Base-by-base conservation (phyloP, 148 eudicot genomes). In the Camellia granthamiana region DNA sequence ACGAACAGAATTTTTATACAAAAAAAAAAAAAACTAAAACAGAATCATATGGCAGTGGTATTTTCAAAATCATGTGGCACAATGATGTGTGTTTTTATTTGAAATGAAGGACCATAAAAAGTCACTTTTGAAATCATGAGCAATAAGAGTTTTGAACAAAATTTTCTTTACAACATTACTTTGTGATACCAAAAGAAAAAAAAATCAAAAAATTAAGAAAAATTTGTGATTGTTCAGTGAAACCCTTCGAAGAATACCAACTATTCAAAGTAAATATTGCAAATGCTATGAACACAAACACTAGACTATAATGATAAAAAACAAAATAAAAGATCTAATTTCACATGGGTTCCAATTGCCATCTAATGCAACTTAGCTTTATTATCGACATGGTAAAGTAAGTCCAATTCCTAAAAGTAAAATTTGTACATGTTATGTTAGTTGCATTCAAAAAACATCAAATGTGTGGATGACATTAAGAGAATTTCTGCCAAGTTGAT, bases 401-500 rank as follows among this genome's bases (percentile, higher is more conserved):
- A 77, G 56, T 77, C 59, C 19, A 63, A 41, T 47, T 11, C 46
- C 6, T 7, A 38, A 61, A 43, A 43, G 21, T 38, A 75, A 59
- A 10, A 60, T 23, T 6, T 58, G 23, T 11, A 76, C 52, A n/a
- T 15, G 55, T 23, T 23, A 23, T 23, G 30, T 70, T 70, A 16
- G 79, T 63, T 14, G 41, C 9, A 51, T n/a, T 44, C 16, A 44
- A 3, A 58, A 59, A 75, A 7, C 13, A 15, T 55, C 18, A 42
- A 75, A 44, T 19, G 51, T 68, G 23, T 61, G 11, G 10, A 80
- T 55, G 51, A 55, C 63, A 46, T 43, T 12, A 67, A 64, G 49
- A 81, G 55, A 69, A 75, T 41, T 41, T 62, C 30, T 10, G 8
- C 72, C 65, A 69, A 38, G 61, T 77, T 42, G 49, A 78, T 18